phyloP scores from a whole-genome alignment of 2,329 filamentous ascomycete species.

The Trichoderma cornu-damae region DNA sequence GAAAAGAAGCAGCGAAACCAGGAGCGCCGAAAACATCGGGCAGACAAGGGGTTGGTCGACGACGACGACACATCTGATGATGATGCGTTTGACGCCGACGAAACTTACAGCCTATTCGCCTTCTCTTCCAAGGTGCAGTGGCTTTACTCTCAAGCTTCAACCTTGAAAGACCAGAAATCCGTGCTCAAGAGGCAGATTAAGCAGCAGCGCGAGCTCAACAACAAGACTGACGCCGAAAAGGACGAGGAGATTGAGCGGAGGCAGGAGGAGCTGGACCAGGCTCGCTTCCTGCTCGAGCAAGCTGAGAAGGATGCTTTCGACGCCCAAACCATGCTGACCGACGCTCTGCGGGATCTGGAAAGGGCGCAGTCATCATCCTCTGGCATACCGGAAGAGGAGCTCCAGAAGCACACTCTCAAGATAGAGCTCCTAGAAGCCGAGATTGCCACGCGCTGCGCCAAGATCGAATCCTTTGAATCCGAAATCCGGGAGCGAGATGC shows the following conservation, averaged over 20 bases:
- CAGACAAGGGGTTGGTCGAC: conserved; percentile 52
- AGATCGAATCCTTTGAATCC: conserved; percentile 33
- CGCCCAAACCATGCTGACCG: conserved; percentile 44
- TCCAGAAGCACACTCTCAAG: conserved; percentile 24
- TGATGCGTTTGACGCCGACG: conserved; percentile 52
- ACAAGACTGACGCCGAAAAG: conserved; percentile 70
- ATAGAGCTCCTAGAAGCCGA: conserved; percentile 23
- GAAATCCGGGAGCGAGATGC: conserved; percentile 42
- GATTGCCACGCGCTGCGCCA: conserved; percentile 34
- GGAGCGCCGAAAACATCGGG: conserved; percentile 47
- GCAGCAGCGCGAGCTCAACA: conserved; percentile 89
- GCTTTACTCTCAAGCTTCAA: conserved; percentile 70
- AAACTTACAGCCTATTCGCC: conserved; percentile 65
- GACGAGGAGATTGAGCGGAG: conserved; percentile 59
- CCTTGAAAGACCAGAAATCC: conserved; percentile 78
- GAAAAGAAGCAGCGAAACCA: conserved; percentile 51
- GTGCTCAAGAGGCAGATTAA: conserved; percentile 90
- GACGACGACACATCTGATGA: conserved; percentile 60
- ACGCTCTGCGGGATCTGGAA: conserved; percentile 37
- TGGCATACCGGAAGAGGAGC: conserved; percentile 24
- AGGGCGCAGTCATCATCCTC: conserved; percentile 27
- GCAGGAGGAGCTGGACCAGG: conserved; percentile 50
- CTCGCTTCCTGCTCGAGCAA: conserved; percentile 32
- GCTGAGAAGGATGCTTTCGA: conserved; percentile 37
- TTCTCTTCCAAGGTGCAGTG: conserved; percentile 76